Percentiles rank a stretch among this genome's conserved stretches.
Evolutionary conservation across 1,284 basidiomycete species (phyloP).

Genomic region (Pholiota adiposa): DNA sequence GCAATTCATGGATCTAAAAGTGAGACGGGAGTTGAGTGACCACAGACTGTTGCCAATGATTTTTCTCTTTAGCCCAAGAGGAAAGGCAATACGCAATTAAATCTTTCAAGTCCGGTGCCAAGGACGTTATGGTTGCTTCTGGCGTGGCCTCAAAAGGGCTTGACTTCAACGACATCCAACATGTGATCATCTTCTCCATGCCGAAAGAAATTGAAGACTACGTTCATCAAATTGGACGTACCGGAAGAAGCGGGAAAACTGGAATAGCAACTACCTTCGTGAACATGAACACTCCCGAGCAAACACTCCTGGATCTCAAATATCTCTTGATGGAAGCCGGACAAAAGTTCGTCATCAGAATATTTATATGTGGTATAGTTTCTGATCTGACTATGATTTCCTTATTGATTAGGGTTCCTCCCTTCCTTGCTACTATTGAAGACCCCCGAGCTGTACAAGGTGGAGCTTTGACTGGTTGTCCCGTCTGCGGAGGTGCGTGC

Average conservation of each 20-base stretch:
- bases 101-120: conserved; percentile 94
- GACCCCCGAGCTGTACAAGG: conserved; percentile 87
- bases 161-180: conserved; percentile 98
- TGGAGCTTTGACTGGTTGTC: conserved; percentile 84
- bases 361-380: neutral
- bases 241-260: conserved; percentile 96
- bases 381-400: conserved; percentile 9
- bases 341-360: conserved; percentile 67
- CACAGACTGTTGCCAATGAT: conserved; percentile 11
- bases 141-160: conserved; percentile 97
- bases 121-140: conserved; percentile 99
- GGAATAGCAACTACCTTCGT: conserved; percentile 99
- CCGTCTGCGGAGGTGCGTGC: conserved; percentile 88
- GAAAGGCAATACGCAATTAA: conserved; percentile 99
- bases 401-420: conserved; percentile 90
- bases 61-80: conserved; percentile 77
- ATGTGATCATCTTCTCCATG: conserved; percentile 98
- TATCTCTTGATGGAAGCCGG: conserved; percentile 97
- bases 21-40: conserved; percentile 39
- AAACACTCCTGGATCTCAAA: conserved; percentile 96
- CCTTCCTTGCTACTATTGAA: conserved; percentile 91
- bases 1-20: conserved; percentile 98
- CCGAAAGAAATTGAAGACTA: conserved; percentile 99
- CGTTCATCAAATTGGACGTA: conserved; percentile 98
- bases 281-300: conserved; percentile 96